Evolutionary conservation across 371 early-diverging fungal species (phyloP).

Genomic region (Furculomyces boomerangus): DNA sequence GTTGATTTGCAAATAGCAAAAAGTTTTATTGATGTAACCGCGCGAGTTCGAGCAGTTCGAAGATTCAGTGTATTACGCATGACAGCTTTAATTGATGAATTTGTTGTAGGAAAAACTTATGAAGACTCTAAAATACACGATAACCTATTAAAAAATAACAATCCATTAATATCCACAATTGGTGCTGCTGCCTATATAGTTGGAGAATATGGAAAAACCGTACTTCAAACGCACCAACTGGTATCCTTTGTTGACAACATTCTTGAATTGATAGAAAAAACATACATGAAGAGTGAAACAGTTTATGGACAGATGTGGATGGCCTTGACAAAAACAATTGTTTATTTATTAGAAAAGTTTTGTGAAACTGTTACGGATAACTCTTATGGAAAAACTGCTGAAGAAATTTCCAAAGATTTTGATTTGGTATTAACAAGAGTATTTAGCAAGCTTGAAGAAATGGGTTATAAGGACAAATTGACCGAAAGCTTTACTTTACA

Average conservation of each 20-base stretch:
- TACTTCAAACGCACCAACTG: constrained; percentile 39
- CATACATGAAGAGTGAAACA: neutral
- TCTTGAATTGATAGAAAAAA: constrained; percentile 27
- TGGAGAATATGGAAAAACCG: constrained; percentile 61
- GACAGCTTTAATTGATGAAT: constrained; percentile 24
- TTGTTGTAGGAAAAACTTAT: constrained; percentile 8
- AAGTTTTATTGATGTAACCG: constrained; percentile 74
- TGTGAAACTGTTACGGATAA: neutral
- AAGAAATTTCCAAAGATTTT: too few relatives aligned
- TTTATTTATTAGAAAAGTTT: neutral
- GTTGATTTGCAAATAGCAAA: constrained; percentile 46
- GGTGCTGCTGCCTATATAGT: constrained; percentile 78
- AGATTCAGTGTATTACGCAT: constrained; percentile 54
- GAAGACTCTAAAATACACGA: constrained; percentile 20
- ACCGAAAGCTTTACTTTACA: neutral
- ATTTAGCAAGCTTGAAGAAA: neutral
- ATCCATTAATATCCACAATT: constrained; percentile 51
- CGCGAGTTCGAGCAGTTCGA: constrained; percentile 72
- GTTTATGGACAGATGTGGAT: neutral
- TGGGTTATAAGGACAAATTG: neutral
- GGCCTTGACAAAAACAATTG: neutral
- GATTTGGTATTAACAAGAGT: neutral
- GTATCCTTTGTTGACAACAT: constrained; percentile 43
- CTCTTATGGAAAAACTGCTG: too few relatives aligned
- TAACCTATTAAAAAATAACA: constrained; percentile 38